phyloP scores from a whole-genome alignment of 441 rosid species.

The Populus hybrid region DNA sequence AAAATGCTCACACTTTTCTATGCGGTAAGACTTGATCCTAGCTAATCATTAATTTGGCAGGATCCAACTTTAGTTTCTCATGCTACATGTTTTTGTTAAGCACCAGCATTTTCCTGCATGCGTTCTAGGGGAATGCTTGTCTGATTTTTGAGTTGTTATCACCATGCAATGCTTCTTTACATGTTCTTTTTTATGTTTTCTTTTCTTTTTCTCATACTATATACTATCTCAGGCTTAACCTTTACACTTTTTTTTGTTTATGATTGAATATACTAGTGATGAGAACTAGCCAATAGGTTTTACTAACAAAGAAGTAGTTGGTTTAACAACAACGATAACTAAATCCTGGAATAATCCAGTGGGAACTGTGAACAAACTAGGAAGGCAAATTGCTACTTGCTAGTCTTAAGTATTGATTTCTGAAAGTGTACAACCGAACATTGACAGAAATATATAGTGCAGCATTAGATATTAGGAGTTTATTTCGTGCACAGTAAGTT shows the following conservation, averaged over 20 bases:
- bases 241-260: neutral
- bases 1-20: conserved; percentile 70
- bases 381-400: no score
- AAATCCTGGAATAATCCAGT: neutral
- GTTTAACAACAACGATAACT: neutral
- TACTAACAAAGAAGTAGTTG: neutral
- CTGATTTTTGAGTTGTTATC: no score
- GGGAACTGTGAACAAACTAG: no score
- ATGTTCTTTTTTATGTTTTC: neutral
- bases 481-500: no score
- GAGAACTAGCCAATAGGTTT: neutral
- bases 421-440: no score
- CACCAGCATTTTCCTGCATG: no score
- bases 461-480: no score
- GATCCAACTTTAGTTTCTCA: neutral
- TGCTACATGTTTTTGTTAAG: neutral
- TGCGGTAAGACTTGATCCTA: conserved; percentile 55
- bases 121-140: no score
- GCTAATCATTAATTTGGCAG: neutral
- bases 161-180: neutral
- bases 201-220: neutral
- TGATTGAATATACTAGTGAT: neutral
- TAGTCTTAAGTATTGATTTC: no score
- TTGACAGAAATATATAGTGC: no score
- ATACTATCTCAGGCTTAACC: neutral